Percentiles rank a stretch among this genome's conserved stretches.
Evolutionary conservation across 352 stramenopile genomes (phyloP).

Genomic region (Phytopythium delawarense): DNA sequence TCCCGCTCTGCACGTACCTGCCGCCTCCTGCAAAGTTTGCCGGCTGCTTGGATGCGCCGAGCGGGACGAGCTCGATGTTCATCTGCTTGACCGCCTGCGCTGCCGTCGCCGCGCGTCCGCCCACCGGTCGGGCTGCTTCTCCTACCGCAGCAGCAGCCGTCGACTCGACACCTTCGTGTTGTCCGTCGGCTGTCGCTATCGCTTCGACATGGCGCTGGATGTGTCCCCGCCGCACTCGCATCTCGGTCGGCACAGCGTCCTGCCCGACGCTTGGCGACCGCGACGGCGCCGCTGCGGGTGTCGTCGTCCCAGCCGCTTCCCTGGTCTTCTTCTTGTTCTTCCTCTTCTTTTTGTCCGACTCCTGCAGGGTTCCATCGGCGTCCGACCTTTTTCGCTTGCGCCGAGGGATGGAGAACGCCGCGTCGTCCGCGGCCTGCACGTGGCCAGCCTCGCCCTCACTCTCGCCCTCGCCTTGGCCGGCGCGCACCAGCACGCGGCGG

Average conservation of each 20-base stretch:
- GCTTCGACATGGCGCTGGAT: background rate
- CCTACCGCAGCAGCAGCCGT: background rate
- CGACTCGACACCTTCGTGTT: background rate
- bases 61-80: slow-evolving; percentile 44
- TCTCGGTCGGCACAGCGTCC: slow-evolving; percentile 8
- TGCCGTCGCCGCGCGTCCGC: slow-evolving; percentile 12
- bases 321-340: slow-evolving; percentile 17
- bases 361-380: slow-evolving; percentile 3
- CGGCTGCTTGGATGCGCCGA: slow-evolving; percentile 28
- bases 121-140: background rate
- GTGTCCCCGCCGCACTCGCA: slow-evolving; percentile 9
- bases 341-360: slow-evolving; percentile 12
- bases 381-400: slow-evolving; percentile 11
- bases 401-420: slow-evolving; percentile 29
- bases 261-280: background rate
- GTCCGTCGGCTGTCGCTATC: background rate
- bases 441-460: background rate
- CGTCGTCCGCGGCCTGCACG: too few species aligned
- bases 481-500: slow-evolving; percentile 8
- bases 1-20: slow-evolving; percentile 68
- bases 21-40: slow-evolving; percentile 35
- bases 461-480: slow-evolving; percentile 12
- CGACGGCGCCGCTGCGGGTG: slow-evolving; percentile 1
- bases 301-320: background rate
- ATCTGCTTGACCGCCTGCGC: slow-evolving; percentile 34